Percentiles rank a stretch among this genome's conserved stretches.
These are phyloP conservation scores for Suillus lakei DNA, from an alignment of 768 basidiomycete genomes.

Conservation along the genomic window DNA sequence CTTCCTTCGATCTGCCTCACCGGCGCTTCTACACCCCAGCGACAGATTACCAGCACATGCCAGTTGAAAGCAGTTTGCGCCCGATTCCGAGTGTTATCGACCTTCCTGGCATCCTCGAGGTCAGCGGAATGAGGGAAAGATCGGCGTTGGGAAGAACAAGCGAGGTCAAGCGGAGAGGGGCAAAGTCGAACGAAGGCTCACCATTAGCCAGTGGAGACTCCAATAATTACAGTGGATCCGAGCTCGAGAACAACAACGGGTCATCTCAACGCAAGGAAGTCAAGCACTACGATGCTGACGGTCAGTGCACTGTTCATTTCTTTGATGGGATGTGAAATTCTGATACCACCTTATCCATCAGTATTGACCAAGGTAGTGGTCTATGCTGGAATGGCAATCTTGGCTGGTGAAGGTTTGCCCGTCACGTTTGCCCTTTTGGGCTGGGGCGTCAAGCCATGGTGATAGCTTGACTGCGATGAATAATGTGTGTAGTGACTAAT, in stretches of 20 bases:
- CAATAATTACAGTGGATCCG: constrained; percentile 26
- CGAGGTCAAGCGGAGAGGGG: constrained; percentile 29
- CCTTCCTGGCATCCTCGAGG: constrained; percentile 53
- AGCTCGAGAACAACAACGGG: constrained; percentile 36
- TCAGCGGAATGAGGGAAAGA: constrained; percentile 48
- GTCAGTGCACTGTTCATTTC: constrained; percentile 45
- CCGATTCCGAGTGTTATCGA: constrained; percentile 89
- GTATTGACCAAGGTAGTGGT: constrained; percentile 91
- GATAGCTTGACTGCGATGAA: constrained; percentile 3
- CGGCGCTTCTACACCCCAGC: constrained; percentile 91
- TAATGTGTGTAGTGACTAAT: not conserved
- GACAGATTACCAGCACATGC: constrained; percentile 81
- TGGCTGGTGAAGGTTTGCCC: constrained; percentile 67
- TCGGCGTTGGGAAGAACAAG: constrained; percentile 41
- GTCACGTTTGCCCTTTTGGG: constrained; percentile 69
- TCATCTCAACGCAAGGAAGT: constrained; percentile 30
- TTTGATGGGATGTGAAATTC: constrained; percentile 3
- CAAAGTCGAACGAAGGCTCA: constrained; percentile 17
- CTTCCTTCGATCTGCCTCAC: constrained; percentile 73
- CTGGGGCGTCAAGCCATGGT: constrained; percentile 61
- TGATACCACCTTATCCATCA: constrained; percentile 31
- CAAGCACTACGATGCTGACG: constrained; percentile 87
- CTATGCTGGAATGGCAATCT: constrained; percentile 82
- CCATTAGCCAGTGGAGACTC: constrained; percentile 17
- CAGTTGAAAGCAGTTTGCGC: constrained; percentile 60